Conservation (phyloP, 352 stramenopile species). For the Phytopythium vexans region DNA sequence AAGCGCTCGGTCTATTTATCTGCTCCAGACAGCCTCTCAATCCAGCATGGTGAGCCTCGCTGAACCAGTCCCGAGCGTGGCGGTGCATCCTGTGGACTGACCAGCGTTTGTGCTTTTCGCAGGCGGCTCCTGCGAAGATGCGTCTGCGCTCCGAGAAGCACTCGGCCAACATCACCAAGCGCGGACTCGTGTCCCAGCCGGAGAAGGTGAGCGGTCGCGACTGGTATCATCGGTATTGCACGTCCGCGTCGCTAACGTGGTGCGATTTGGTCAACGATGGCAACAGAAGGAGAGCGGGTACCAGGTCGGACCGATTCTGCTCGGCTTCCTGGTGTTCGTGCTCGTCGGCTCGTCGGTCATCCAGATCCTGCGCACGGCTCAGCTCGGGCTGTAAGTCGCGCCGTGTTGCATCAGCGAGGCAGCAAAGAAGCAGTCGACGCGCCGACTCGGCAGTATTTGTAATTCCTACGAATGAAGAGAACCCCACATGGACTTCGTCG, state of each 20-base stretch:
- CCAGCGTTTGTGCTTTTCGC: not conserved
- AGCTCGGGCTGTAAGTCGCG: constrained; percentile 59
- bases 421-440: constrained; percentile 2
- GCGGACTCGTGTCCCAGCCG: constrained; percentile 68
- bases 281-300: constrained; percentile 65
- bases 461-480: constrained; percentile 3
- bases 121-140: constrained; percentile 79
- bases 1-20: too few species aligned
- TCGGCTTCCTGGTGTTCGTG: constrained; percentile 88
- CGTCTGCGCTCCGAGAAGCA: constrained; percentile 86
- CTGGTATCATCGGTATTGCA: too few species aligned
- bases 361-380: constrained; percentile 79
- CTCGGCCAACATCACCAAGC: constrained; percentile 86
- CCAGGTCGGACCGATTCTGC: constrained; percentile 66
- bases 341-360: constrained; percentile 84
- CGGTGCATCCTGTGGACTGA: not conserved
- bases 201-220: constrained; percentile 49
- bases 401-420: constrained; percentile 5
- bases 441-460: constrained; percentile 1
- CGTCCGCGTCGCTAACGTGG: too few species aligned
- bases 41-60: not conserved
- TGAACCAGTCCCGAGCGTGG: not conserved
- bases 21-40: too few species aligned
- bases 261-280: too few species aligned
- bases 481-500: too few species aligned